Evolutionary conservation across 208 protist species (phyloP).

Genomic region (Acanthamoeba castellanii): DNA sequence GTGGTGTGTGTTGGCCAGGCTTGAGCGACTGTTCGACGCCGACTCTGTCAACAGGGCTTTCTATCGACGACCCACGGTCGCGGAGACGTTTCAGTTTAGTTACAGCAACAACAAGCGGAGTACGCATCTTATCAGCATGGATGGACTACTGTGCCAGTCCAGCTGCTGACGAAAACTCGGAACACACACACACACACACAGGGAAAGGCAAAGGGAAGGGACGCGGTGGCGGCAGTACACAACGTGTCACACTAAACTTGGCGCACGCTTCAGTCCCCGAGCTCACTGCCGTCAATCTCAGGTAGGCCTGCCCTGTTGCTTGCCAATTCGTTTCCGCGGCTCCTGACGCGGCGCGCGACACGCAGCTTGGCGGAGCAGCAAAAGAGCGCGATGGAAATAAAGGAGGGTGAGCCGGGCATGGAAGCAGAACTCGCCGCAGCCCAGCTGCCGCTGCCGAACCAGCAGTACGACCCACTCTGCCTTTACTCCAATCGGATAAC

Average conservation of each 20-base stretch:
- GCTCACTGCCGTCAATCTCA: background rate
- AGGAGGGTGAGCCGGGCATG: background rate
- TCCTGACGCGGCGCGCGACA: background rate
- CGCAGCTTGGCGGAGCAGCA: background rate
- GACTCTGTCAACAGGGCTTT: conserved; percentile 49
- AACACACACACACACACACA: background rate
- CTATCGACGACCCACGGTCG: background rate
- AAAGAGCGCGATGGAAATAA: background rate
- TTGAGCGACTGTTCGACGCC: conserved; percentile 13
- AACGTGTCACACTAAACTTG: background rate
- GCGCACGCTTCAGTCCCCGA: background rate
- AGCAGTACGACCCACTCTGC: background rate
- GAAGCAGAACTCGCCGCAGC: background rate
- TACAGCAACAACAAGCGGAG: conserved; percentile 28
- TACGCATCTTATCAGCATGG: background rate
- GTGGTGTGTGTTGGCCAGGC: background rate
- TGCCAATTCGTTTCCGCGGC: background rate
- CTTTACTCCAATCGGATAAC: too few relatives aligned
- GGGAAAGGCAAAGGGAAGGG: background rate
- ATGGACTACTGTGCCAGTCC: too few relatives aligned
- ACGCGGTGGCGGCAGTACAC: background rate
- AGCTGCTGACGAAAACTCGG: too few relatives aligned
- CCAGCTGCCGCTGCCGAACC: background rate
- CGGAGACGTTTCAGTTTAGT: background rate
- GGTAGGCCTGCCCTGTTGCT: background rate